Evolutionary conservation across 257 asterid species (phyloP).

Genomic region (Gynochthodes officinalis): DNA sequence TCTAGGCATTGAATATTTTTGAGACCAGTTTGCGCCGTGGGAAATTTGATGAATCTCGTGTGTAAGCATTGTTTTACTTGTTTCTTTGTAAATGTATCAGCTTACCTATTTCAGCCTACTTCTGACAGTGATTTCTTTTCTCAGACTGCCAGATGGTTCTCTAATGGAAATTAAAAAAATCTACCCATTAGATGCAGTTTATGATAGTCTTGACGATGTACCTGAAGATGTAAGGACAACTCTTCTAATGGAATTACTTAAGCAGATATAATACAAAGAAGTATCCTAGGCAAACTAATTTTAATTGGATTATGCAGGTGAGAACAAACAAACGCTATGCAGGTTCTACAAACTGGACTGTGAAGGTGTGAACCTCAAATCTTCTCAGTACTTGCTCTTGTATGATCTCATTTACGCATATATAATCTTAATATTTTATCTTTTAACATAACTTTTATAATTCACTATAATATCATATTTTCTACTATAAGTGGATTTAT

Average conservation of each 20-base stretch:
- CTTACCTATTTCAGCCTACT: constrained; percentile 12
- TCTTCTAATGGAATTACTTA: not conserved
- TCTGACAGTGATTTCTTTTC: constrained; percentile 14
- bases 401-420: not conserved
- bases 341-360: constrained; percentile 91
- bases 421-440: no score
- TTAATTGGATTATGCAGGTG: constrained; percentile 45
- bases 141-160: constrained; percentile 94
- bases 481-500: not conserved
- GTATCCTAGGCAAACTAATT: not conserved
- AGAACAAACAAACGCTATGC: constrained; percentile 87
- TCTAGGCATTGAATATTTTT: constrained; percentile 83
- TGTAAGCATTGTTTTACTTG: constrained; percentile 39
- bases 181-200: constrained; percentile 94
- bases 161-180: constrained; percentile 88
- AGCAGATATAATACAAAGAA: not conserved
- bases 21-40: constrained; percentile 92
- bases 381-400: not conserved
- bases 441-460: no score
- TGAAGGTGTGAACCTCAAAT: constrained; percentile 55
- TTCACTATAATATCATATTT: no score
- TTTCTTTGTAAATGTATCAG: not conserved
- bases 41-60: constrained; percentile 85
- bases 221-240: constrained; percentile 78
- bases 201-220: constrained; percentile 84